Evolutionary conservation across 192 early-diverging fungal species (phyloP), one percentile per base, ranked within the genome.

Genomic region (Linnemannia schmuckeri): DNA sequence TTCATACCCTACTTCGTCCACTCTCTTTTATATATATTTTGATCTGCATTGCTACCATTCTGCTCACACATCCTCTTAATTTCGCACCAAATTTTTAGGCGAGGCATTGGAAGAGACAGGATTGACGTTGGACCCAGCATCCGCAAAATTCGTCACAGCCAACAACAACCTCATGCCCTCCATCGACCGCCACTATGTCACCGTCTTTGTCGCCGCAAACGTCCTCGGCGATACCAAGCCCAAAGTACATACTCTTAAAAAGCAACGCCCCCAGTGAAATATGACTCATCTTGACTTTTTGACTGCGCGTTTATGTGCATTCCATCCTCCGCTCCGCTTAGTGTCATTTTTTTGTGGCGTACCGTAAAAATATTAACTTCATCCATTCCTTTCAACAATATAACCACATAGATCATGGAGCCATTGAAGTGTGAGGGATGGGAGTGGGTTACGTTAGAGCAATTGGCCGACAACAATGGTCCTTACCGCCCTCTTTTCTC

Each of bases 101-200:
- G 90, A 91, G 35, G 74, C 89, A 8, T 66, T 79, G 24, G 90
- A 90, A 75, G 90, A 92, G 75, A 91, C 93, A 6, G 85, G 76
- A 18, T 68, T 87, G 52, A 85, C 80, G 17, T 61, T 94, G 18
- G 86, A 74, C 10, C 69, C 92, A 13, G 37, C 74, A 0, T 76
- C 77, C 0, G 72, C 75, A 7, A 83, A 86, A 42, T 90, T 91
- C 72, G 70, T 88, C 75, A 87, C 92, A 4, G 90, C 91, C 69
- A 90, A 89, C 46, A 94, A 94, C 78, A 89, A 91, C 71, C 78
- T 88, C 38, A 91, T 93, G 90, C 46, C 82, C 41, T 52, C 66
- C 4, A 89, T 92, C 40, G 75, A 83, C 30, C 88, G 87, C 47
- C 93, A 94, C 83, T 94, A 94, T 75, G 89, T 93, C 27, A 92